These are phyloP conservation scores for Penicillium dipodomyicola DNA, from an alignment of 495 filamentous ascomycete species.

Conservation along the genomic window DNA sequence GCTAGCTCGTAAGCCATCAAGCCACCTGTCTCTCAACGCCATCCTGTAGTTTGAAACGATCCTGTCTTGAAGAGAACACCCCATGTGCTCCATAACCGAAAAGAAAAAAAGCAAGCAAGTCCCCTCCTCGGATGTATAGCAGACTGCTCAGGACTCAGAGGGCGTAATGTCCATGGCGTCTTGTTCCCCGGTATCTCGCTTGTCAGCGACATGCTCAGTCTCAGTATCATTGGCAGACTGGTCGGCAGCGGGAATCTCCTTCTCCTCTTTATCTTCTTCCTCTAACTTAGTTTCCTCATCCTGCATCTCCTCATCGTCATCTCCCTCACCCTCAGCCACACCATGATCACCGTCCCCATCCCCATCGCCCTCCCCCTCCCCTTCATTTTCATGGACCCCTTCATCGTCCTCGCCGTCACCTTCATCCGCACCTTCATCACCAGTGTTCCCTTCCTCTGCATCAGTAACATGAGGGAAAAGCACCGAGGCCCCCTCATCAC, in stretches of 20 bases:
- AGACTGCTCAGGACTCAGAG: slow-evolving; percentile 1
- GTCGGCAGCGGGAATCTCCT: slow-evolving; percentile 14
- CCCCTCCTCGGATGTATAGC: not conserved
- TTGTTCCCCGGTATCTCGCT: slow-evolving; percentile 17
- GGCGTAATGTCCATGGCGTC: slow-evolving; percentile 23
- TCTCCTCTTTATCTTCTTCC: slow-evolving; percentile 22
- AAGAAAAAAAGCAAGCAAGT: not conserved
- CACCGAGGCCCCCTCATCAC: slow-evolving; percentile 36
- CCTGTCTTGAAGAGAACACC: not conserved
- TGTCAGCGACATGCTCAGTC: slow-evolving; percentile 15
- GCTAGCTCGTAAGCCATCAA: slow-evolving; percentile 5
- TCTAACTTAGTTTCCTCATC: slow-evolving; percentile 23
- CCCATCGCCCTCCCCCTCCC: slow-evolving; percentile 17
- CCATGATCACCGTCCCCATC: slow-evolving; percentile 20
- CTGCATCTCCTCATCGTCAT: slow-evolving; percentile 25
- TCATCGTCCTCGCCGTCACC: slow-evolving; percentile 62
- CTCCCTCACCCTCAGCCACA: slow-evolving; percentile 20
- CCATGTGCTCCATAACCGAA: slow-evolving; percentile 2
- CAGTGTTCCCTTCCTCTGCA: slow-evolving; percentile 29
- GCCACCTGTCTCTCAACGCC: slow-evolving; percentile 6
- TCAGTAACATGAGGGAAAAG: slow-evolving; percentile 41
- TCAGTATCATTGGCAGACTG: slow-evolving; percentile 16
- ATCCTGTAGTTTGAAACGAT: not conserved
- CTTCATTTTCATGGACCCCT: slow-evolving; percentile 15
- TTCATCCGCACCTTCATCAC: slow-evolving; percentile 25